These are phyloP conservation scores for Zizania palustris DNA, from an alignment of 202 grass and related monocot species.

Conservation along the genomic window DNA sequence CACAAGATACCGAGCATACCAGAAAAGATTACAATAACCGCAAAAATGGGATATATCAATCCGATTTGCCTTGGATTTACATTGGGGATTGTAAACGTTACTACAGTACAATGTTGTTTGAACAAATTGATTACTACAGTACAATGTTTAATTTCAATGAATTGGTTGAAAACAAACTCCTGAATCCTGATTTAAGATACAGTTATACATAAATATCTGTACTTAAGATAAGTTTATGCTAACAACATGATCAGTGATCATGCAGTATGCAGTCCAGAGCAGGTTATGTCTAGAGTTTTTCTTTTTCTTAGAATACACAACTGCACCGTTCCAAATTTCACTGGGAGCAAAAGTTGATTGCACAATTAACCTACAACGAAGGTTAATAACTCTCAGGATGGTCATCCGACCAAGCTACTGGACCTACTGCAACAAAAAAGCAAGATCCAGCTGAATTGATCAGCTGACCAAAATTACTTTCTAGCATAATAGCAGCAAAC, in stretches of 20 bases:
- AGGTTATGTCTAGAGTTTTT: neutral
- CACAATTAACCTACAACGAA: too few species aligned
- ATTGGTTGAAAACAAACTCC: neutral
- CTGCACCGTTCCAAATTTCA: neutral
- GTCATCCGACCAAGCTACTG: neutral
- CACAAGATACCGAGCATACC: neutral
- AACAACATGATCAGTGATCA: conserved; percentile 1
- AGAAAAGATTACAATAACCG: neutral
- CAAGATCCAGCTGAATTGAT: neutral
- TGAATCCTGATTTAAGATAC: neutral
- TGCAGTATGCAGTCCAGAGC: neutral
- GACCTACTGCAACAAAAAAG: neutral
- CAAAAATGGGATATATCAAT: neutral
- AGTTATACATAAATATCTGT: neutral
- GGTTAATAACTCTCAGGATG: neutral
- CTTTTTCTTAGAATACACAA: neutral
- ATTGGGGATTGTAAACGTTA: neutral
- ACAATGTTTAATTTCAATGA: too few species aligned
- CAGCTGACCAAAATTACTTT: neutral
- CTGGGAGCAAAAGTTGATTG: neutral
- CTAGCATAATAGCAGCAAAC: neutral
- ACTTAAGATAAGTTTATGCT: neutral
- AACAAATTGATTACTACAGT: too few species aligned
- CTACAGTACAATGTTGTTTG: neutral
- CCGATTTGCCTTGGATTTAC: neutral